Evolutionary conservation across 441 rosid species (phyloP), one percentile per base, ranked within the genome.

Genomic region (Daphne laureola): DNA sequence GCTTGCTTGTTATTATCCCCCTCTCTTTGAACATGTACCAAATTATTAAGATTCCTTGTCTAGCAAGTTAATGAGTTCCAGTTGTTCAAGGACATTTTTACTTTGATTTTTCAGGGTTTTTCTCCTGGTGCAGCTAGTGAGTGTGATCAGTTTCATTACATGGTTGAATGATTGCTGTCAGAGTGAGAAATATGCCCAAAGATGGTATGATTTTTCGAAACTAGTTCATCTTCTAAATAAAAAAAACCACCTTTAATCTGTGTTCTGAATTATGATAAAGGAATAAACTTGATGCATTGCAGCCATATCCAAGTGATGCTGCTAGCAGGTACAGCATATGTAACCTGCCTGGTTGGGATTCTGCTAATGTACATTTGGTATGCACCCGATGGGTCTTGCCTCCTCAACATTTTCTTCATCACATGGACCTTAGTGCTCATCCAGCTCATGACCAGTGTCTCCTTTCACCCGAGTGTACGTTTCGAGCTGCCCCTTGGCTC

Each of bases 361-460:
- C 80, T 86, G 26, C 49, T 86, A 80, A 89, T 89, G 96, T 92
- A 89, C 81, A 81, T 92, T 53, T 92, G 98, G 98, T 92, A 92
- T 57, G 80, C 79, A 14, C 96, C 98, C 3, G 82, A 87, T 18
- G 60, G 90, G 2, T 76, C 98, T 27, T 92, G 98, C 58, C 79
- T 89, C 57, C 92, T 92, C 48, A 92, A 89, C 75, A 86, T 92
- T 67, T 86, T 89, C 86, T 89, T 80, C 81, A 84, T 89, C 58
- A 81, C 98, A 1, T 86, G 92, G 96, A 84, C 98, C 36, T 70
- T 92, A 36, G 90, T 92, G 51, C 96, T 89, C 41, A 82, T 92
- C 16, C 98, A 92, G 62, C 79, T 92, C 73, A 89, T 92, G 95
- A 86, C 98, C 52, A 89, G 97, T 35, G 68, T 78, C 68, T 88